Evolutionary conservation across 1,284 basidiomycete genomes (phyloP), one percentile per base, ranked within the genome.

Genomic region (Pseudozyma hubeiensis): DNA sequence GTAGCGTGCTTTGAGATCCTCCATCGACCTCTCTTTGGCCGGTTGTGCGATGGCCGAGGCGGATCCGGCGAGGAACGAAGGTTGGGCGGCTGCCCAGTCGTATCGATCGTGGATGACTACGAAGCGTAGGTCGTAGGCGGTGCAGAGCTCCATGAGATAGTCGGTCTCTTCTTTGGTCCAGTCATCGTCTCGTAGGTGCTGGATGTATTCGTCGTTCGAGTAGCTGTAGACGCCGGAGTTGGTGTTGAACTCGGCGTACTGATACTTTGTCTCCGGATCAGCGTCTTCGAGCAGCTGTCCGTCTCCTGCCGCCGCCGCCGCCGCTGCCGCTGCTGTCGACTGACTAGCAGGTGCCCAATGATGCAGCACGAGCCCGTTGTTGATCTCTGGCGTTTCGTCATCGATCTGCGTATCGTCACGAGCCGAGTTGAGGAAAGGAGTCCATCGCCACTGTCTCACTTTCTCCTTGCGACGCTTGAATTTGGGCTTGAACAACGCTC

Each of bases 141-240:
- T 87, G 17, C 92, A 90, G 14, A 97, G 85, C 7, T 87, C 87
- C 85, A 99, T 96, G 0, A 99, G 88, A 81, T 98, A 94, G 81
- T 94, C 92, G 0, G 97, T 98, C 86, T 99, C 95, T 79, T 95
- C 93, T 75, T 91, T 91, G 0, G 93, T 90, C 97, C 97, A 99
- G 63, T 91, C 90, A 16, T 87, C 87, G 83, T 98, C 94, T 85
- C 91, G 88, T 3, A 98, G 87, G 70, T 91, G 88, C 37, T 89
- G 88, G 10, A 89, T 89, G 84, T 99, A 99, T 86, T 99, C 97
- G 66, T 94, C 93, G 78, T 91, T 90, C 11, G 93, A 91, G 85
- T 97, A 99, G 47, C 89, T 88, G 86, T 92, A 93, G 2, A 89
- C 85, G 9, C 89, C 88, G 0, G 90, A 87, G 56, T 88, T 88